Base-by-base conservation (phyloP, 192 early-diverging fungal species). In the Linnemannia elongata region DNA sequence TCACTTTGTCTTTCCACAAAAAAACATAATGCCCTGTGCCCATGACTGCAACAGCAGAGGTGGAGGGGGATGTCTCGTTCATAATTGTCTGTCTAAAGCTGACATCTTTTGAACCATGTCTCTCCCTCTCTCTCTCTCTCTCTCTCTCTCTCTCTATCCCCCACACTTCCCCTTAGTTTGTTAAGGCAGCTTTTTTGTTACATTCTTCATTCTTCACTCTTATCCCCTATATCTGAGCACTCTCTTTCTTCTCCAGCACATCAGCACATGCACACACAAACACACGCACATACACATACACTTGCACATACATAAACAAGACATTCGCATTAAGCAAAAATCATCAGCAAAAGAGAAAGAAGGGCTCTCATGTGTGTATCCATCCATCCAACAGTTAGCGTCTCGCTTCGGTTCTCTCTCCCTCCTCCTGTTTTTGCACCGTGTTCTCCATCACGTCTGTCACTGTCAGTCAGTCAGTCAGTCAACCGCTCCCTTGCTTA, bases 371-470 rank as follows among this genome's bases (percentile, higher is more conserved):
- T 33, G 27, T 52, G 49, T 52, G 6, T 52, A 52, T 10, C 60
- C 38, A 39, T 18, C 22, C 17, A 9, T 60, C 24, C 55, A 60
- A 60, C n/a, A 39, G 38, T 41, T 72, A 42, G 24, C 20, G 9
- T 41, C 60, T 69, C 77, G 63, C 63, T 68, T 78, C 68, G 45
- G 17, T 9, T 74, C 38, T 10, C 15, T 66, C 63, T 18, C 18
- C 18, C 30, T 49, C 42, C 49, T 8, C 35, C 55, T 24, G 30
- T n/a, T n/a, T 15, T 54, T 44, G 42, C 6, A 44, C 42, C 10
- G 42, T 6, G 42, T 44, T 44, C 42, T 44, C 5, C 42, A 44
- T n/a, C n/a, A n/a, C n/a, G n/a, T n/a, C n/a, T n/a, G n/a, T n/a
- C n/a, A n/a, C n/a, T n/a, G n/a, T n/a, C n/a, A n/a, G n/a, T n/a